Evolutionary conservation across 192 early-diverging fungal genomes (phyloP).

Genomic region (Coemansia sp.): DNA sequence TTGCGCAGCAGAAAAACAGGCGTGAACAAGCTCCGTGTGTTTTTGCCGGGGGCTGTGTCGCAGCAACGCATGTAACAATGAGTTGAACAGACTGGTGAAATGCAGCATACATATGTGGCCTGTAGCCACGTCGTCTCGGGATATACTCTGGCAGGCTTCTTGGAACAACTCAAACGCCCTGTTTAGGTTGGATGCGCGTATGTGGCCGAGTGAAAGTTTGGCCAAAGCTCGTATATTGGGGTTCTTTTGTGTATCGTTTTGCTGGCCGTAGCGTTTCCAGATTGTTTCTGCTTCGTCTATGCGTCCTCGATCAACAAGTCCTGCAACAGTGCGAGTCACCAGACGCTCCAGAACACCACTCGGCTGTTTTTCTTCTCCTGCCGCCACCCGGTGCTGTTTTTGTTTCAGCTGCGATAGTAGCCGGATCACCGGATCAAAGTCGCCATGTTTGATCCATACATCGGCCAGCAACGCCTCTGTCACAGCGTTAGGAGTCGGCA

Average conservation of each 20-base stretch:
- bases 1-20: neutral
- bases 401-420: neutral
- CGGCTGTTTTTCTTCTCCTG: no score
- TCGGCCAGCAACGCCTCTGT: neutral
- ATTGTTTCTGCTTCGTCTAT: conserved; percentile 12
- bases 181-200: conserved; percentile 8
- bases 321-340: conserved; percentile 18
- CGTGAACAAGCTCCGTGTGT: neutral
- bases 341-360: conserved; percentile 5
- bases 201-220: conserved; percentile 27
- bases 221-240: conserved; percentile 24
- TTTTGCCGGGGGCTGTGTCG: neutral
- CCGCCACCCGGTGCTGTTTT: neutral
- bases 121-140: neutral
- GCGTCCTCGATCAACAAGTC: conserved; percentile 12
- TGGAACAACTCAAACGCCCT: conserved; percentile 16
- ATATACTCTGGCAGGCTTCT: neutral
- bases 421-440: neutral
- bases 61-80: conserved; percentile 16
- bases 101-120: neutral
- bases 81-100: conserved; percentile 16
- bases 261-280: conserved; percentile 13
- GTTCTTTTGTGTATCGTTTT: neutral
- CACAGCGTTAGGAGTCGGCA: conserved; percentile 22
- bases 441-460: no score